Evolutionary conservation across 1,284 basidiomycete genomes (phyloP), one percentile per base, ranked within the genome.

Genomic region (Trametes versicolor): DNA sequence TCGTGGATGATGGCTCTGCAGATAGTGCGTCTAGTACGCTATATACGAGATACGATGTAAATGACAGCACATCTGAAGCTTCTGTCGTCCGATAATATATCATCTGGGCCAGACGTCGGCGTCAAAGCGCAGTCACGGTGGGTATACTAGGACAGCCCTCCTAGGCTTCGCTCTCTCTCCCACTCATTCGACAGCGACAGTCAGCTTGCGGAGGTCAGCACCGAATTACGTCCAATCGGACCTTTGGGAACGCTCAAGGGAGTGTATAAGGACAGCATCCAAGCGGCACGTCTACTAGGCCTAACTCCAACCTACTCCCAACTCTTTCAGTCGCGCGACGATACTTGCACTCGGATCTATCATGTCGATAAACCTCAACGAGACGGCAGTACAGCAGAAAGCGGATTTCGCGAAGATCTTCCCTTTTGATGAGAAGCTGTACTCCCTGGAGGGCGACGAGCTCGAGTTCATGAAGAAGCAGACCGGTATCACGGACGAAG

Each of bases 401-500:
- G 36, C 27, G 12, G 52, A 37, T 9, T 12, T 54, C 21, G 21
- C 37, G 13, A 37, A 39, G 52, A 25, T 54, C 17, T 49, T 58
- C 15, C 65, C 65, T 6, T 58, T 72, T 23, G 70, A 71, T 34
- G 68, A 70, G 43, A 32, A 43, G 12, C 48, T 67, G 15, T 73
- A 72, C 43, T 51, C 52, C 0, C 70, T 74, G 21, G 59, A 63
- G 7, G 67, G 62, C 43, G 73, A 77, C 9, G 79, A 81, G 56
- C 51, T 75, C 19, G 71, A 67, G 2, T 82, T 84, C 64, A 76
- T 81, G 72, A 79, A 78, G 69, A 29, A 60, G 7, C 75, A 78
- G 50, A 83, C 81, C 15, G 77, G 78, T 2, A 82, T 83, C 39
- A 57, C 74, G 6, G 75, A 80, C 62, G 76, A 78, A 4, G 74